Evolutionary conservation across 805 yeast species (phyloP).

Genomic region (Metschnikowia kunwiensis): DNA sequence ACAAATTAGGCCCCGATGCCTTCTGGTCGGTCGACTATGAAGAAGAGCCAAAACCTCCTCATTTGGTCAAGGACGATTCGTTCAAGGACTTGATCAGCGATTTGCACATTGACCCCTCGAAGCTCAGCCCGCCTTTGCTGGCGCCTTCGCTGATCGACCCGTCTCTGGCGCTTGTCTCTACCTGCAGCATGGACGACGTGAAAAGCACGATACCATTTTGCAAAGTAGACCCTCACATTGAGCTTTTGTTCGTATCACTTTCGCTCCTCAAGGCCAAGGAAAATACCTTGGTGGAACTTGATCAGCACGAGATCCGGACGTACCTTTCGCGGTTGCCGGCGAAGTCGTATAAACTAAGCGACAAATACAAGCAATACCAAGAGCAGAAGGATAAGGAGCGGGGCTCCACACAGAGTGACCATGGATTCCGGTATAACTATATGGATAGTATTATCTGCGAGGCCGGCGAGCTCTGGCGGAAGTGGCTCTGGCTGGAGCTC

Average conservation of each 20-base stretch:
- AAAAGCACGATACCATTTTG: slow-evolving; percentile 48
- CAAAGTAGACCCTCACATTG: slow-evolving; percentile 68
- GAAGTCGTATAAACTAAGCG: slow-evolving; percentile 33
- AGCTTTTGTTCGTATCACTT: slow-evolving; percentile 69
- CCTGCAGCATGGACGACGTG: slow-evolving; percentile 7
- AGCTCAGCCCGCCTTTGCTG: slow-evolving; percentile 11
- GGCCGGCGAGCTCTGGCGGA: slow-evolving; percentile 87
- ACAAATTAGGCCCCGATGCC: slow-evolving; percentile 54
- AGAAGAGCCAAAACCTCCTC: slow-evolving; percentile 11
- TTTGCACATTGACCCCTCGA: slow-evolving; percentile 20
- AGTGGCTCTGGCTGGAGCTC: slow-evolving; percentile 60
- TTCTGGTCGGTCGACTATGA: slow-evolving; percentile 48
- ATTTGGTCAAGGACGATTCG: slow-evolving; percentile 21
- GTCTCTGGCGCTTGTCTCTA: slow-evolving; percentile 8
- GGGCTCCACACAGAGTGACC: slow-evolving; percentile 16
- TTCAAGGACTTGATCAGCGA: slow-evolving; percentile 32
- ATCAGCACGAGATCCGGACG: slow-evolving; percentile 84
- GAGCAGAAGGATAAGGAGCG: slow-evolving; percentile 22
- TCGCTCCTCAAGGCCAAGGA: slow-evolving; percentile 81
- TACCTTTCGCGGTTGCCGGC: slow-evolving; percentile 59
- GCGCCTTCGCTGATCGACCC: slow-evolving; percentile 11
- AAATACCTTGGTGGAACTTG: slow-evolving; percentile 76
- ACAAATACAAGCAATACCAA: slow-evolving; percentile 34
- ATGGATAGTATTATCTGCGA: slow-evolving; percentile 71
- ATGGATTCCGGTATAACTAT: slow-evolving; percentile 38